Evolutionary conservation across 768 basidiomycete species (phyloP).

Genomic region (Mrakia gelida): DNA sequence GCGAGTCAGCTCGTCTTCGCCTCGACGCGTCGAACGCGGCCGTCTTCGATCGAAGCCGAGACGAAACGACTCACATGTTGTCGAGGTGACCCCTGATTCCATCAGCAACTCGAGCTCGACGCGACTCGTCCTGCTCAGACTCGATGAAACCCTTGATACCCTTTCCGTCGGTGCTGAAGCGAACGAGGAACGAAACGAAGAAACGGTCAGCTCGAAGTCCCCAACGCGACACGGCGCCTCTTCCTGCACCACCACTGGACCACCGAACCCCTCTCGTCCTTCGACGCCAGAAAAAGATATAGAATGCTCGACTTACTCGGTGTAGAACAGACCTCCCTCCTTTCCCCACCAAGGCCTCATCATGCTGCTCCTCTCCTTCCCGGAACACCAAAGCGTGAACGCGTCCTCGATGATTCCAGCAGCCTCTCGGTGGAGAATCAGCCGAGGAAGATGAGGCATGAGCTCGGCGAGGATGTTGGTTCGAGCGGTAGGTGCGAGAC

Average conservation of each 20-base stretch:
- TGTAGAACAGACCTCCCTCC: conserved; percentile 67
- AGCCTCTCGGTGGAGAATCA: conserved; percentile 80
- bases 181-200: neutral
- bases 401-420: conserved; percentile 78
- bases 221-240: neutral
- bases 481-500: conserved; percentile 57
- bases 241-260: neutral
- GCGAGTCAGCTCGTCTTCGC: neutral
- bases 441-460: conserved; percentile 65
- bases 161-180: conserved; percentile 35
- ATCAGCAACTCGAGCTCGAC: conserved; percentile 53
- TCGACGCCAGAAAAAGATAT: neutral
- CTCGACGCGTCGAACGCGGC: neutral
- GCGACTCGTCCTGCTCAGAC: conserved; percentile 57
- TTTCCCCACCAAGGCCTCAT: conserved; percentile 87
- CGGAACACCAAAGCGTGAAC: conserved; percentile 80
- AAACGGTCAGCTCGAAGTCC: neutral
- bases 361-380: conserved; percentile 74
- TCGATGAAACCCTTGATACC: conserved; percentile 64
- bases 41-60: neutral
- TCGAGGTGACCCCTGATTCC: conserved; percentile 69
- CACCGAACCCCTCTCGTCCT: neutral
- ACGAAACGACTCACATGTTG: conserved; percentile 57
- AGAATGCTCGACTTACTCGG: conserved; percentile 9
- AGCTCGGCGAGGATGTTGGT: conserved; percentile 72